Conservation (phyloP, 768 basidiomycete species). For the Pilatotrama ljubarskyi region DNA sequence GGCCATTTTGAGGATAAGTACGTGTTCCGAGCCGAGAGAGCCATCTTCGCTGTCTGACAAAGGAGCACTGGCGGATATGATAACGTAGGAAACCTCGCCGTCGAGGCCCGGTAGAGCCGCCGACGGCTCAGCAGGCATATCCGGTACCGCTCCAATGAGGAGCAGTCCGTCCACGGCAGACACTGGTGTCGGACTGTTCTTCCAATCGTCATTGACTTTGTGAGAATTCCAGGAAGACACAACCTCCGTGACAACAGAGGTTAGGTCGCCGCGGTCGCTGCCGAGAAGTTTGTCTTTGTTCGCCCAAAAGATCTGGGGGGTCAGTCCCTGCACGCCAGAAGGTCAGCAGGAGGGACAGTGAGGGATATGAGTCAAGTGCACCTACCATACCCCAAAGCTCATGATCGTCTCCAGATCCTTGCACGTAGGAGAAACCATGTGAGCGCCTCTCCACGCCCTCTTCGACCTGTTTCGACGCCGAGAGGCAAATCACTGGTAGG, state of each 20-base stretch:
- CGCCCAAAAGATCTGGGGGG: conserved; percentile 70
- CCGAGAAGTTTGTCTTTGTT: conserved; percentile 50
- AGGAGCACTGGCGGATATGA: conserved; percentile 26
- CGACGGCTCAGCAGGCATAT: conserved; percentile 25
- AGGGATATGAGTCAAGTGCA: background rate
- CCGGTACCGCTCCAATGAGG: conserved; percentile 38
- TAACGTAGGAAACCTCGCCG: conserved; percentile 30
- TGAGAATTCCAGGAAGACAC: conserved; percentile 10
- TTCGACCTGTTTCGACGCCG: conserved; percentile 72
- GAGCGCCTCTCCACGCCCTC: conserved; percentile 61
- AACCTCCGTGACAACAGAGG: conserved; percentile 39
- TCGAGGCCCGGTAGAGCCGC: background rate
- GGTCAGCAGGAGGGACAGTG: background rate
- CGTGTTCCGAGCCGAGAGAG: background rate
- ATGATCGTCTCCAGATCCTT: conserved; percentile 95
- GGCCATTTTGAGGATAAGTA: conserved; percentile 22
- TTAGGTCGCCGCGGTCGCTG: conserved; percentile 50
- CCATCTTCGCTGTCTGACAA: background rate
- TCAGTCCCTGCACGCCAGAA: conserved; percentile 61
- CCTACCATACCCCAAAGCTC: conserved; percentile 83
- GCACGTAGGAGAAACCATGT: conserved; percentile 82
- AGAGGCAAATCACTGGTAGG: conserved; percentile 79
- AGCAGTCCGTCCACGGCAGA: conserved; percentile 42
- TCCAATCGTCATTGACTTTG: conserved; percentile 14
- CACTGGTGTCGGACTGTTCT: conserved; percentile 33